phyloP scores from a whole-genome alignment of 306 rosid species.

The Cucurbita argyrosperma region DNA sequence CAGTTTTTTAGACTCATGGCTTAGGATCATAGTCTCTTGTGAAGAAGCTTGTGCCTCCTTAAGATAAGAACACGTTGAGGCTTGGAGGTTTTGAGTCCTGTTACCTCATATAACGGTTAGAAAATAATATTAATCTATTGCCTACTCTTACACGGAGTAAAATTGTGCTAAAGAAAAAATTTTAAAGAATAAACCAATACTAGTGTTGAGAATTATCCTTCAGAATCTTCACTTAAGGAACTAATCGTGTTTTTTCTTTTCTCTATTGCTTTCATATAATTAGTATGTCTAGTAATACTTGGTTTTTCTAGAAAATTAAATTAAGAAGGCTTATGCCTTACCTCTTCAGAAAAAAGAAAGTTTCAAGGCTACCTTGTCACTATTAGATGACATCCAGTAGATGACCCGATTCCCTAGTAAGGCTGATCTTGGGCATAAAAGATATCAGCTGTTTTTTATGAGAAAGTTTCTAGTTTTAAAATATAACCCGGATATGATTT shows the following conservation, averaged over 20 bases:
- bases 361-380: neutral
- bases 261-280: neutral
- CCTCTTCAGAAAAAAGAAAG: neutral
- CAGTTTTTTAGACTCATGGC: neutral
- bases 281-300: neutral
- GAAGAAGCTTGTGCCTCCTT: neutral
- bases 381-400: neutral
- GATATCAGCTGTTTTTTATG: neutral
- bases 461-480: neutral
- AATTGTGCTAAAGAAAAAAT: too few relatives aligned
- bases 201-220: neutral
- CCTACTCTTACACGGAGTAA: neutral
- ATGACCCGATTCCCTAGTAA: neutral
- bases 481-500: neutral
- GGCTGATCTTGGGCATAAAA: neutral
- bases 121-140: neutral
- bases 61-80: neutral
- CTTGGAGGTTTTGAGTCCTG: neutral
- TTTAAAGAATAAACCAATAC: neutral
- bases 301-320: neutral
- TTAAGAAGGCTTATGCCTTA: neutral
- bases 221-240: neutral
- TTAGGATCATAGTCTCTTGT: neutral
- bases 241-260: neutral
- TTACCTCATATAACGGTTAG: neutral